These are phyloP conservation scores for Lomentospora prolificans DNA, from an alignment of 2,329 filamentous ascomycete species.

Conservation along the genomic window DNA sequence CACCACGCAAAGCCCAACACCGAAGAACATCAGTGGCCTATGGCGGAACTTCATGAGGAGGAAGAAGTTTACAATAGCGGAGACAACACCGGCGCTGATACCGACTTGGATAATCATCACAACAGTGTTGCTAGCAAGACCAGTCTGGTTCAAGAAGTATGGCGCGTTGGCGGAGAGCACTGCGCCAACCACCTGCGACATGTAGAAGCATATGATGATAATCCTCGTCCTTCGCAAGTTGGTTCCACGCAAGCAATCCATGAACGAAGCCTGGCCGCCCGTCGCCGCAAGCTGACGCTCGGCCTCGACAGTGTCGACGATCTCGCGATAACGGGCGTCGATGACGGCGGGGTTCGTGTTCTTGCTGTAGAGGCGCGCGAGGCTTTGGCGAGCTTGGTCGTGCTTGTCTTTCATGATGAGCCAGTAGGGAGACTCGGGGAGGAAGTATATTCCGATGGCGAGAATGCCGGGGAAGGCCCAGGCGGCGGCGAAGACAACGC, in stretches of 20 bases:
- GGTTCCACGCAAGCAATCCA: slow-evolving; percentile 7
- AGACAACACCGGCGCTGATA: slow-evolving; percentile 14
- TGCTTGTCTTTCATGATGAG: slow-evolving; percentile 24
- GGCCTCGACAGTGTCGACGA: slow-evolving; percentile 9
- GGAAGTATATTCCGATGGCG: slow-evolving; percentile 16
- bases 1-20: slow-evolving; percentile 12
- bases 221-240: slow-evolving; percentile 13
- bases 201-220: slow-evolving; percentile 10
- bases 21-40: slow-evolving; percentile 15
- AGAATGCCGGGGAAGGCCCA: slow-evolving; percentile 11
- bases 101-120: slow-evolving; percentile 15
- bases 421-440: slow-evolving; percentile 33
- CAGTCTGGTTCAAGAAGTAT: slow-evolving; percentile 15
- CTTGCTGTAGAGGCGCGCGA: slow-evolving; percentile 4
- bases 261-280: not conserved
- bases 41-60: slow-evolving; percentile 15
- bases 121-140: slow-evolving; percentile 9
- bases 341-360: not conserved
- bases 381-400: slow-evolving; percentile 21
- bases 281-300: not conserved
- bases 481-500: slow-evolving; percentile 11
- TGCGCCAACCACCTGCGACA: slow-evolving; percentile 13
- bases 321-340: slow-evolving; percentile 3
- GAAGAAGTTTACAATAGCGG: slow-evolving; percentile 14
- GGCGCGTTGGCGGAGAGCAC: slow-evolving; percentile 15